Evolutionary conservation across 1,139 yeast species (phyloP), one percentile per base, ranked within the genome.

Genomic region (Candida tetrigidarum): DNA sequence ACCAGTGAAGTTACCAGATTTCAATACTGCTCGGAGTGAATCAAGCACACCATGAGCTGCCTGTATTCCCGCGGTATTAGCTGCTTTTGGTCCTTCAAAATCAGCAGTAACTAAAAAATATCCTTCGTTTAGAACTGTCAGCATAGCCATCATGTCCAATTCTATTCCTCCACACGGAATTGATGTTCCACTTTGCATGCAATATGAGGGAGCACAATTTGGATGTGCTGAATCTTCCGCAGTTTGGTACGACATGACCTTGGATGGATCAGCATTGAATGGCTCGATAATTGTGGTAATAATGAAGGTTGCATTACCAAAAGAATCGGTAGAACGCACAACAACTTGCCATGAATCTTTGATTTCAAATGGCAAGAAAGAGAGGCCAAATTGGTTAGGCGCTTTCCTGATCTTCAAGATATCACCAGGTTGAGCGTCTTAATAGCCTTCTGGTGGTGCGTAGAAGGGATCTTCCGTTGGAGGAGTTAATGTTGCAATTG

Each of bases 221-320:
- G 9, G 9, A 18, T 34, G 36, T 1, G 56, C 44, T 2, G 56
- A 40, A 42, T 54, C 57, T 43, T 54, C 51, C 18, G 42, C 47
- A 8, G 51, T 44, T 38, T 52, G 54, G 27, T 58, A 63, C 5
- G 60, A 52, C 8, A 63, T 47, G 10, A 65, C 42, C 43, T 60
- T 59, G 18, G 44, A 40, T 4, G 59, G 54, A 38, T 60, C 59
- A n/a, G 65, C 56, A 37, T 62, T 57, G 35, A 47, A 54, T 1
- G 74, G 72, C 47, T 64, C 63, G 32, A 67, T 57, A 6, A 69
- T 44, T 2, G 75, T 66, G 5, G 69, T 56, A 9, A 64, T 67
- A 37, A 66, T 55, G 2, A 64, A 69, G 14, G 50, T 57, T 5
- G 74, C 59, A n/a, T 61, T 52, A 9, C 69, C 73, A 20, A 49